Evolutionary conservation across 768 basidiomycete species (phyloP).

Genomic region (Neoboletus magnificus): DNA sequence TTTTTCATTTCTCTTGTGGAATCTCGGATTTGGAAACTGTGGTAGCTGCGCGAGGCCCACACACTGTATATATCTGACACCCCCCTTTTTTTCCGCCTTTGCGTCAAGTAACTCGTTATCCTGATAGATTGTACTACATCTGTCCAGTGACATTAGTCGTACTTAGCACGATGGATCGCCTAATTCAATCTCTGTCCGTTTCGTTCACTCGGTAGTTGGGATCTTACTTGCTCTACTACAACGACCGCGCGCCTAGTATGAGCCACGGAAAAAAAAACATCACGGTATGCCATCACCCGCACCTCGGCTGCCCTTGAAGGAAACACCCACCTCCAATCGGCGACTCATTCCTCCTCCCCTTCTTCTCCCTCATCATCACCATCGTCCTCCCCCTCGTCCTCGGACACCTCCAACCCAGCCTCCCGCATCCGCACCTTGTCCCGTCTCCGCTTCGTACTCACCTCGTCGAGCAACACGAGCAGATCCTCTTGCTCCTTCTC

Average conservation of each 20-base stretch:
- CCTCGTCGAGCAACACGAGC: slow-evolving; percentile 88
- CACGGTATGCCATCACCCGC: background rate
- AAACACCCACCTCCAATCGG: too few species aligned
- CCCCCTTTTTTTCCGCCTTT: background rate
- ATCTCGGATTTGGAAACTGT: background rate
- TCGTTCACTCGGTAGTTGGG: background rate
- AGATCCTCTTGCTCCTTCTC: slow-evolving; percentile 98
- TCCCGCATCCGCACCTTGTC: slow-evolving; percentile 79
- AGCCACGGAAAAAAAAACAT: background rate
- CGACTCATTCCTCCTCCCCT: background rate
- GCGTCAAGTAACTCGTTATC: background rate
- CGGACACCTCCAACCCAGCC: slow-evolving; percentile 83
- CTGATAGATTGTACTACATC: background rate
- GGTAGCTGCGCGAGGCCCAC: background rate
- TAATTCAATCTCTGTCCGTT: background rate
- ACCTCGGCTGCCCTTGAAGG: background rate
- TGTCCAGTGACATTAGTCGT: background rate
- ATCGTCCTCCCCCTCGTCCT: slow-evolving; percentile 82
- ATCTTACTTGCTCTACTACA: background rate
- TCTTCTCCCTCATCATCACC: slow-evolving; percentile 45
- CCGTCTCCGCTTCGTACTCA: slow-evolving; percentile 76
- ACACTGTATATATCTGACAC: background rate
- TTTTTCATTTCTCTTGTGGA: too few species aligned
- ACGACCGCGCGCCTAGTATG: background rate
- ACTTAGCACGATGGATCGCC: background rate